These are phyloP conservation scores for Craspedostauros australis DNA, from an alignment of 108 stramenopile species.

Conservation along the genomic window DNA sequence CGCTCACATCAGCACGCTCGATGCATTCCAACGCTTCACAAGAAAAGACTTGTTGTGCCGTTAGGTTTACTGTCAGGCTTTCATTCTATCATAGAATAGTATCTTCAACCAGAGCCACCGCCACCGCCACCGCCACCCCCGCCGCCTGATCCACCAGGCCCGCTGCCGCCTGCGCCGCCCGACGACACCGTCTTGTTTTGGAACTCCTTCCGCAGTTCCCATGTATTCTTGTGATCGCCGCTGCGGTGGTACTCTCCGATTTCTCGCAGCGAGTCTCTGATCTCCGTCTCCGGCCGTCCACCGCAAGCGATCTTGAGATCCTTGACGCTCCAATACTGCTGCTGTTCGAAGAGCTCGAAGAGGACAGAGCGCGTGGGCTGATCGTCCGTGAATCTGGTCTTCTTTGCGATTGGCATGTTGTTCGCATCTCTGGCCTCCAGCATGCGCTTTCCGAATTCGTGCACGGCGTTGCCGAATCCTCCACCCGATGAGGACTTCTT, in stretches of 20 bases:
- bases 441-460: constrained; percentile 58
- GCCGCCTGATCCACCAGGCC: neutral
- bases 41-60: no score
- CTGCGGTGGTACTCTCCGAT: constrained; percentile 74
- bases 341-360: constrained; percentile 74
- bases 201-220: constrained; percentile 43
- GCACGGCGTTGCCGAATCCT: constrained; percentile 75
- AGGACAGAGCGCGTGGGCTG: constrained; percentile 53
- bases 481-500: constrained; percentile 33
- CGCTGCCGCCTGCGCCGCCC: neutral
- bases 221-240: constrained; percentile 76
- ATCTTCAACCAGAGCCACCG: no score
- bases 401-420: constrained; percentile 29
- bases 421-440: constrained; percentile 30
- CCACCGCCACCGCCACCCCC: no score
- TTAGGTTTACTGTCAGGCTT: no score
- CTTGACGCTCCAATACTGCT: constrained; percentile 68
- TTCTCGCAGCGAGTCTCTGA: constrained; percentile 61
- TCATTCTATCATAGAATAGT: no score
- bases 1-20: no score
- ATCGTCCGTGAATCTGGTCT: constrained; percentile 41
- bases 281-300: constrained; percentile 62
- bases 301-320: constrained; percentile 50
- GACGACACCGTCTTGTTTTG: constrained; percentile 18
- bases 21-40: no score